Evolutionary conservation across 2,329 filamentous ascomycete species (phyloP).

Genomic region (Pseudopyricularia cyperi): DNA sequence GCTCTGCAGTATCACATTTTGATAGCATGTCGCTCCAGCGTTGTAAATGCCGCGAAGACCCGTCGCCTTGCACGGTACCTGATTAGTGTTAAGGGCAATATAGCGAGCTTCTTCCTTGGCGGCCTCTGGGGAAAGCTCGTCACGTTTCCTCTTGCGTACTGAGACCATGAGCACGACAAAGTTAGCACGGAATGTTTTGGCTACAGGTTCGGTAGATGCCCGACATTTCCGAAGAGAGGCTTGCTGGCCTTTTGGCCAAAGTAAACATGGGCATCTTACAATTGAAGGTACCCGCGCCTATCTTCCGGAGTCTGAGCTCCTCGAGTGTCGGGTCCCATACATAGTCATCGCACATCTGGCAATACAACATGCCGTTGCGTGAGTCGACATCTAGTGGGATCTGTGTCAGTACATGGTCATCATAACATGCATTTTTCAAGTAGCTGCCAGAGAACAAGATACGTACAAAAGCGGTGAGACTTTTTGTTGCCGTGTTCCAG

Average conservation of each 20-base stretch:
- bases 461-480: conserved; percentile 59
- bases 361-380: conserved; percentile 60
- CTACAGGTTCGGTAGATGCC: not conserved
- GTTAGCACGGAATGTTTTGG: not conserved
- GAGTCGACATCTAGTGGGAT: conserved; percentile 57
- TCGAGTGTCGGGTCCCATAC: conserved; percentile 75
- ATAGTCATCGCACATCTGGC: conserved; percentile 70
- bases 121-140: conserved; percentile 52
- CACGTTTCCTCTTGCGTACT: conserved; percentile 64
- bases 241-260: too few relatives aligned
- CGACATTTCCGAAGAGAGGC: not conserved
- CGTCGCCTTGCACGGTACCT: conserved; percentile 71
- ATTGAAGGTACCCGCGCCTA: conserved; percentile 51
- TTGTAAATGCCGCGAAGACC: conserved; percentile 91
- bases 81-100: conserved; percentile 64
- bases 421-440: not conserved
- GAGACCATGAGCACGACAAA: not conserved
- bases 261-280: conserved; percentile 27
- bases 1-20: conserved; percentile 89
- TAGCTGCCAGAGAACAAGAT: not conserved
- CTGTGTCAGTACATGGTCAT: conserved; percentile 12
- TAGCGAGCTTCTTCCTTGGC: conserved; percentile 62
- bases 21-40: conserved; percentile 96
- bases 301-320: conserved; percentile 57
- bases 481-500: conserved; percentile 56